phyloP scores from a whole-genome alignment of 2,329 filamentous ascomycete genomes.

The Alternaria incomplexa region DNA sequence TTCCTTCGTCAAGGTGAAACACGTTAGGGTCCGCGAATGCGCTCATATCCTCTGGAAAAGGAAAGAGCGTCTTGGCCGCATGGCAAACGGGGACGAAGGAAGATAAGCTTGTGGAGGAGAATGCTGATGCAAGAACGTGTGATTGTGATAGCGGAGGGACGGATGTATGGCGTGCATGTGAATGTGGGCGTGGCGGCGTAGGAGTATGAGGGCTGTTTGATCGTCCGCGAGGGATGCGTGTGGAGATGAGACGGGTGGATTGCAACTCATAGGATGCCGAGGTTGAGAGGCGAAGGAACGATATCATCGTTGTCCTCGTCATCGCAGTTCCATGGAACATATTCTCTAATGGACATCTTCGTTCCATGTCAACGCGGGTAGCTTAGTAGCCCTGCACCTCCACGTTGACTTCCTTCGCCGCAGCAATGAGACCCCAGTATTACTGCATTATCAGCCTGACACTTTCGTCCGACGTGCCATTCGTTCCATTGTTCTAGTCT shows the following conservation, averaged over 20 bases:
- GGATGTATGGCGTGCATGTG: background rate
- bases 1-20: background rate
- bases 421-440: background rate
- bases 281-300: too few relatives aligned
- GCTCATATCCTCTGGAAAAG: background rate
- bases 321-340: background rate
- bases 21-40: background rate
- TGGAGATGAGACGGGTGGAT: background rate
- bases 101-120: background rate
- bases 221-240: background rate
- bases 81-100: background rate
- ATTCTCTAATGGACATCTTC: background rate
- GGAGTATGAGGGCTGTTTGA: conserved; percentile 11
- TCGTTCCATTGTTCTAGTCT: background rate
- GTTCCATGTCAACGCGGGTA: too few relatives aligned
- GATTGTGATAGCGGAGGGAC: background rate
- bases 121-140: background rate
- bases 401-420: too few relatives aligned
- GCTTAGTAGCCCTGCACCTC: too few relatives aligned
- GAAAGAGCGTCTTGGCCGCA: background rate
- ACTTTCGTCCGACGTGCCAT: background rate
- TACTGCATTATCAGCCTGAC: background rate
- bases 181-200: background rate
- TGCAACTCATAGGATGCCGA: too few relatives aligned
- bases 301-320: background rate